Percentiles rank a stretch among this genome's conserved stretches.
phyloP scores from a whole-genome alignment of 306 rosid species.

The Fragaria ananassa region DNA sequence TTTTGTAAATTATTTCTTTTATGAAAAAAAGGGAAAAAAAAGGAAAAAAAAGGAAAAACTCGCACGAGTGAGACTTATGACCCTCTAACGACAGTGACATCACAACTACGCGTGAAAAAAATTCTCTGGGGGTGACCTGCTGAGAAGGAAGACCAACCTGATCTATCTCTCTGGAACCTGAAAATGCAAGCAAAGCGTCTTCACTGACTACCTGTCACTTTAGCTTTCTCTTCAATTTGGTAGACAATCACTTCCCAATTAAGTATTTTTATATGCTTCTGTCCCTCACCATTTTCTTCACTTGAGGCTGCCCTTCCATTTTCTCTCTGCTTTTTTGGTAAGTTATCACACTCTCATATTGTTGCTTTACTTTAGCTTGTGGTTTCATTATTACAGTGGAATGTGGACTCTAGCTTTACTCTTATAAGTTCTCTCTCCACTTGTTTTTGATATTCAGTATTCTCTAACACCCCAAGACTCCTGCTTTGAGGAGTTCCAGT shows the following conservation, averaged over 20 bases:
- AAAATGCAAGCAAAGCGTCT: slow-evolving; percentile 69
- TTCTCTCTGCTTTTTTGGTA: slow-evolving; percentile 34
- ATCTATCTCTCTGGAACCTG: slow-evolving; percentile 39
- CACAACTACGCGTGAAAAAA: slow-evolving; percentile 47
- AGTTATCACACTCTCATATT: slow-evolving; percentile 33
- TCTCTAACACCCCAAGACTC: slow-evolving; percentile 20
- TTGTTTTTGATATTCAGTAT: slow-evolving; percentile 12
- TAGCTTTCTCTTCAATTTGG: slow-evolving; percentile 19
- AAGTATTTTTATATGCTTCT: slow-evolving; percentile 2
- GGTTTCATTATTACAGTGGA: slow-evolving; percentile 3
- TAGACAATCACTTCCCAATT: slow-evolving; percentile 22
- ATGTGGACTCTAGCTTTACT: slow-evolving; percentile 21
- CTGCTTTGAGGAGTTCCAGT: slow-evolving; percentile 22
- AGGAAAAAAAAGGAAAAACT: too few relatives aligned
- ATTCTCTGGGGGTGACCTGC: slow-evolving; percentile 31
- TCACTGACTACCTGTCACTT: slow-evolving; percentile 30
- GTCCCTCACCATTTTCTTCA: slow-evolving; percentile 10
- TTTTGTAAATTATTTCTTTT: too few relatives aligned
- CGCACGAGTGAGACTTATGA: not conserved
- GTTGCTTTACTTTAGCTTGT: slow-evolving; percentile 34
- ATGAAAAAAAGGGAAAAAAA: not conserved
- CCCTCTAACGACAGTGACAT: slow-evolving; percentile 48
- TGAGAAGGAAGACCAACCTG: slow-evolving; percentile 11
- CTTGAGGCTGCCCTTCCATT: slow-evolving; percentile 34
- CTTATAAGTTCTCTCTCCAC: slow-evolving; percentile 37